Evolutionary conservation across 208 protist genomes (phyloP), one percentile per base, ranked within the genome.

Genomic region (Wallacemonas sp.): DNA sequence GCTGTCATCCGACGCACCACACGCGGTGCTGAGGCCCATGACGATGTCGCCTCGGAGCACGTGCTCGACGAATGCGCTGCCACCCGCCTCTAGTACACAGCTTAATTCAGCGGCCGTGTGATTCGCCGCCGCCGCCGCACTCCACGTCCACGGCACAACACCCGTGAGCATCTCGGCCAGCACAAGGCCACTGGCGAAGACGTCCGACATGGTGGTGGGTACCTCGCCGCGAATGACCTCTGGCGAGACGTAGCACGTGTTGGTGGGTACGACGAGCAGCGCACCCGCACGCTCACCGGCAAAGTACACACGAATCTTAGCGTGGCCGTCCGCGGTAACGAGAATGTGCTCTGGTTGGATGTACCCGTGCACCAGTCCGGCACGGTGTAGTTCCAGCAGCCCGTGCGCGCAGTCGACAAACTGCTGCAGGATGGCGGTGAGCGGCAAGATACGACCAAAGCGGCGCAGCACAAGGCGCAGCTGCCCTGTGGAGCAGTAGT

Each of bases 241-340:
- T 5, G 45, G 45, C 3, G 45, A 24, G 8, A 30, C 4, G 26
- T 53, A 53, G 21, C 21, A 53, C 22, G 45, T 53, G 45, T 19
- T 53, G 45, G 45, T n/a, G 6, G 45, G 22, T 5, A 21, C 45
- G 8, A 30, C 22, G 4, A 53, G 45, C 24, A 53, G 45, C 2
- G 9, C 3, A 9, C 45, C 45, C 4, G 22, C 45, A 17, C 21
- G 45, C 22, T 53, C 45, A 17, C 45, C 26, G 22, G 45, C 26
- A 19, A 53, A 53, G 26, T 53, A 53, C 10, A 26, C 45, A 34
- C 45, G 45, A 30, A 53, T 53, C 45, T 53, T 53, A 26, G 10
- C 4, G 45, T 19, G 45, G 45, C 45, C 45, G 5, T 53, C 45
- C 10, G n/a, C 6, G 24, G 6, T 5, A 26, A 53, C 32, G 45